A percentile compares a stretch with the other conserved stretches of the same genome.
These are phyloP conservation scores for Solanum pennellii DNA, from an alignment of 257 asterid species.

Conservation along the genomic window DNA sequence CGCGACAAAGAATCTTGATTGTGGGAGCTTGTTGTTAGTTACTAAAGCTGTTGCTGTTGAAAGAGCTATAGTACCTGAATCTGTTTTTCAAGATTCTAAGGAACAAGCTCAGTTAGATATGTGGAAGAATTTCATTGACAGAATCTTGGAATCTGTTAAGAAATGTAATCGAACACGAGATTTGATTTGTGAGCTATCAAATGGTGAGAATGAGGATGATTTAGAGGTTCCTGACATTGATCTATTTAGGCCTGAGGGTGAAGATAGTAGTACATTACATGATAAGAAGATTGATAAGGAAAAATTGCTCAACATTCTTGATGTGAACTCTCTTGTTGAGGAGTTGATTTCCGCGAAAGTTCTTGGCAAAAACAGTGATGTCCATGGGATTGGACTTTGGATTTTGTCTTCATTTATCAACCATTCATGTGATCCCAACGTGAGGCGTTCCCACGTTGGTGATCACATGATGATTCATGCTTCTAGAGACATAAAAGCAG, in stretches of 20 bases:
- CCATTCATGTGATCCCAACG: slow-evolving; percentile 86
- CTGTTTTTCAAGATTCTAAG: slow-evolving; percentile 14
- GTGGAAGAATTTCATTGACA: slow-evolving; percentile 75
- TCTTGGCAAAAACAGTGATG: slow-evolving; percentile 44
- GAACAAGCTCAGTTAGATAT: slow-evolving; percentile 49
- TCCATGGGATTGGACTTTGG: slow-evolving; percentile 77
- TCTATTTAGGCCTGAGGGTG: slow-evolving; percentile 35
- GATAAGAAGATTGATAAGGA: slow-evolving; percentile 27
- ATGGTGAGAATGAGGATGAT: slow-evolving; percentile 39
- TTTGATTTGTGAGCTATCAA: slow-evolving; percentile 40
- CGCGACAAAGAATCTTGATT: slow-evolving; percentile 45
- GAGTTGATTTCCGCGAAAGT: slow-evolving; percentile 51
- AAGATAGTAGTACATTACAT: background rate
- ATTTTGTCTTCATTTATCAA: slow-evolving; percentile 56
- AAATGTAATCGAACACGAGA: slow-evolving; percentile 18
- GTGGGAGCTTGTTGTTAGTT: slow-evolving; percentile 46
- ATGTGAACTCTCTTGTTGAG: slow-evolving; percentile 62
- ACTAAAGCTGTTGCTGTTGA: slow-evolving; percentile 63
- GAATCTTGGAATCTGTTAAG: slow-evolving; percentile 27
- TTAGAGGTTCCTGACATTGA: slow-evolving; percentile 36
- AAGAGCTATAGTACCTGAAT: slow-evolving; percentile 56
- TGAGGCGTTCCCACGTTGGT: slow-evolving; percentile 67
- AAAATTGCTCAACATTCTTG: slow-evolving; percentile 40
- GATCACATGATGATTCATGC: slow-evolving; percentile 64
- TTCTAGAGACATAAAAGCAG: slow-evolving; percentile 57